Percentiles rank a stretch among this genome's conserved stretches.
phyloP scores from a whole-genome alignment of 176 grass and related monocot species.

The Triticum turgidum region DNA sequence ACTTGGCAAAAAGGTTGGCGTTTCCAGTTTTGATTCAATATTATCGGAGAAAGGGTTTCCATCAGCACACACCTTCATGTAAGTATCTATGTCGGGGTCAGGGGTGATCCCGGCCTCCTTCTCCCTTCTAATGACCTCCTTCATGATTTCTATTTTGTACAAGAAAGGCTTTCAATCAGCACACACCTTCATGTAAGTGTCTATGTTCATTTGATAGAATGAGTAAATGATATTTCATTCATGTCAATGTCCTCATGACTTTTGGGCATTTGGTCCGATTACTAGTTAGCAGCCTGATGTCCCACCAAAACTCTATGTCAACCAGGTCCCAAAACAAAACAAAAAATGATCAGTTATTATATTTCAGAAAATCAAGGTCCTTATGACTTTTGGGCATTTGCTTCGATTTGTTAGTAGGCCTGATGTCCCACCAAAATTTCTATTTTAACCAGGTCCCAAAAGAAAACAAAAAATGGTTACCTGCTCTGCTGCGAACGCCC shows the following conservation, averaged over 20 bases:
- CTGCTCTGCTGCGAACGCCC: constrained; percentile 25
- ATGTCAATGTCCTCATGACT: too few relatives aligned
- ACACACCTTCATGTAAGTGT: constrained; percentile 82
- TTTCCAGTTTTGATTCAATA: background rate
- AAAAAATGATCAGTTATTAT: background rate
- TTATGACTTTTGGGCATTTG: background rate
- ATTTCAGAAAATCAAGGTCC: background rate
- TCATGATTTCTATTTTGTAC: constrained; percentile 40
- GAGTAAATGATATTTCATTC: background rate
- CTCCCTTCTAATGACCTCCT: constrained; percentile 77
- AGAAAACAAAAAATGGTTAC: background rate
- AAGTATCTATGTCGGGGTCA: constrained; percentile 65
- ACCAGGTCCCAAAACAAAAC: too few relatives aligned
- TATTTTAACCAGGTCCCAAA: too few relatives aligned
- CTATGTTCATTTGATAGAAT: constrained; percentile 22
- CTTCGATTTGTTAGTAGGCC: background rate
- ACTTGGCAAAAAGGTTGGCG: background rate
- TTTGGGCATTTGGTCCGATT: too few relatives aligned
- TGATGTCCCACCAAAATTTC: background rate
- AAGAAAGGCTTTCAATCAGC: background rate
- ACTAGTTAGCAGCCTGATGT: too few relatives aligned
- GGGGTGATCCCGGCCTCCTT: constrained; percentile 68
- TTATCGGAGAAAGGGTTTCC: background rate
- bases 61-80: constrained; percentile 64
- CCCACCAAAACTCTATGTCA: too few relatives aligned